Base-by-base conservation (phyloP, 805 yeast species). In the Pichia eremophila region DNA sequence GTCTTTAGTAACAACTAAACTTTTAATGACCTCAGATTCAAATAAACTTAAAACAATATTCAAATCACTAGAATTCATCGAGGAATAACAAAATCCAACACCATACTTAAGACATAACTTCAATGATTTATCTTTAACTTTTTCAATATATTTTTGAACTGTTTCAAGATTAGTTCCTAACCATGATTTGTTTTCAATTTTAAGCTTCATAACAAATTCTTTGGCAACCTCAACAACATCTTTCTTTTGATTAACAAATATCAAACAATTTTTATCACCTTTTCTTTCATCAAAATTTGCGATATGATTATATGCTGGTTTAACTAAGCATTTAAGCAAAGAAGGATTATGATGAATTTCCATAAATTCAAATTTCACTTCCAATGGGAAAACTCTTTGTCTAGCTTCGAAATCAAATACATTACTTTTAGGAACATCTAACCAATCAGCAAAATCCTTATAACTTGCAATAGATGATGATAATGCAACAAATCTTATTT, bases 401-500 rank as follows among this genome's bases (percentile, higher is more conserved):
- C 68, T 68, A 0, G 95, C 81, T 17, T 79, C 73, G 60, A 84
- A 89, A 57, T 88, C 89, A 68, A 72, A 87, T 7, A 81, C 71
- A 43, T 78, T 71, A 19, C 64, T 67, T 56, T 79, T 82, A 1
- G 73, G 55, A 27, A 84, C 81, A 2, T 93, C 95, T 29, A 93
- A 64, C 96, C 98, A 93, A 46, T 83, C 86, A 1, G 85, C 91
- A 49, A 90, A 64, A 53, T 87, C 96, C 45, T 78, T 72, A 4
- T 84, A 85, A 58, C 82, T 85, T 0, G 93, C 79, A 38, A 91
- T 61, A 2, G 95, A 78, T 0, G 79, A 71, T 0, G 85, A 72
- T 25, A 91, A 66, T 0, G 79, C 90, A n/a, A 91, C 75, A 27
- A 89, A 62, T 53, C 98, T 67, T 7, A 78, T 53, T 1, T 69